Evolutionary conservation across 345 rosid genomes (phyloP), one percentile per base, ranked within the genome.

Genomic region (Brassica nigra): DNA sequence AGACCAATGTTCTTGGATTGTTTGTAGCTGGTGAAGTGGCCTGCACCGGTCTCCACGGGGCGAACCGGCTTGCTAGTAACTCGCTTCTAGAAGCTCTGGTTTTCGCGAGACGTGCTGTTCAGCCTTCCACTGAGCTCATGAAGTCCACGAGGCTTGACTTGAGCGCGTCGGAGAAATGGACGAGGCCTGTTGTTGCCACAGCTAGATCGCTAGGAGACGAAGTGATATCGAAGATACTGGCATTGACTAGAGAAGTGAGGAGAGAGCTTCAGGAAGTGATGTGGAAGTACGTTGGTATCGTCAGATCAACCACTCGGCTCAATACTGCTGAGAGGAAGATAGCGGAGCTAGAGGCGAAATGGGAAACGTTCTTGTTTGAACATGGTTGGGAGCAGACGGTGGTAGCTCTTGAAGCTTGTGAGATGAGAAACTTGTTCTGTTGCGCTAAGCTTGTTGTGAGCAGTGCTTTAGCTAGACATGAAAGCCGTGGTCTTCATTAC

Each of bases 11-110:
- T 29, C 80, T 30, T 47, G 99, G 99, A 52, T 86, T 95, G 67
- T 95, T 89, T 74, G 99, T 92, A 78, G 98, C 99, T 1, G 99
- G 98, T 66, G 99, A 95, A 86, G 99, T 95, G 69, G 99, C 96
- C 0, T 92, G 99, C 84, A 95, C 98, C 0, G 99, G 99, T 62
- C 85, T 95, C 78, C 99, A 95, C 29, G 99, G 99, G 30, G 99
- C 99, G 20, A 95, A 95, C 83, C 87, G 97, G 78, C 91, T 95
- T 42, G 99, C 99, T 37, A 95, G 99, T 80, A 95, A 95, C 83
- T 95, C 99, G 29, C 85, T 95, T 86, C 89, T 95, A 14, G 98
- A 95, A 91, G 99, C 98, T 33, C 87, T 95, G 67, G 98, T 95
- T 76, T 95, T 95, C 72, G 99, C 98, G 1, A 87, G 90, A 73